Evolutionary conservation across 306 rosid genomes (phyloP).

Genomic region (Hippophae gyantsensis): DNA sequence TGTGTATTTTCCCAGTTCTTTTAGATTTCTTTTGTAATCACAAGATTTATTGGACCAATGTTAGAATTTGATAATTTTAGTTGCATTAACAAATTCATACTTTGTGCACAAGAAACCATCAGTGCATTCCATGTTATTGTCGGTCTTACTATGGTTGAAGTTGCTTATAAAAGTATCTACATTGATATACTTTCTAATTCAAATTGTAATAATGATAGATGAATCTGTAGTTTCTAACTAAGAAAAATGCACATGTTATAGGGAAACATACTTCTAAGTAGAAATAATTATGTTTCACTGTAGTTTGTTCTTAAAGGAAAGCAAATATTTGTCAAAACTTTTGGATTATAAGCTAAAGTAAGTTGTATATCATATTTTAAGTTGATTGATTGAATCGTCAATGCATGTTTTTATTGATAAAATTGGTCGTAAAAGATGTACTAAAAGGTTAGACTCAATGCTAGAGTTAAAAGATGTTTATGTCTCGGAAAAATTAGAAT

Average conservation of each 20-base stretch:
- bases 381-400: too few species aligned
- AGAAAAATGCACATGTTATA: too few species aligned
- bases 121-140: slow-evolving; percentile 49
- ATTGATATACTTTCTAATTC: slow-evolving; percentile 45
- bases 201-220: slow-evolving; percentile 1
- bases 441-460: too few species aligned
- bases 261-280: too few species aligned
- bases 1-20: slow-evolving; percentile 27
- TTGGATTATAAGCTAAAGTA: slow-evolving; percentile 41
- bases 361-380: too few species aligned
- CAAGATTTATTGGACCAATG: background rate
- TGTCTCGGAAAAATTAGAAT: too few species aligned
- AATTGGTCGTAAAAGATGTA: too few species aligned
- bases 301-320: slow-evolving; percentile 71
- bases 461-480: too few species aligned
- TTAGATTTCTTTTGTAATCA: slow-evolving; percentile 1
- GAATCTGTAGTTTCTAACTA: too few species aligned
- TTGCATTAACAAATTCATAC: slow-evolving; percentile 1
- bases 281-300: slow-evolving; percentile 2
- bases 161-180: slow-evolving; percentile 87
- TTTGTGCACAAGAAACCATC: background rate
- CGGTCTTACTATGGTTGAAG: slow-evolving; percentile 86
- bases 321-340: slow-evolving; percentile 43
- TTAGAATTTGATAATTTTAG: background rate
- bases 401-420: too few species aligned